Conservation (phyloP, 169 alveolate species). For the Eimeria sp. region DNA sequence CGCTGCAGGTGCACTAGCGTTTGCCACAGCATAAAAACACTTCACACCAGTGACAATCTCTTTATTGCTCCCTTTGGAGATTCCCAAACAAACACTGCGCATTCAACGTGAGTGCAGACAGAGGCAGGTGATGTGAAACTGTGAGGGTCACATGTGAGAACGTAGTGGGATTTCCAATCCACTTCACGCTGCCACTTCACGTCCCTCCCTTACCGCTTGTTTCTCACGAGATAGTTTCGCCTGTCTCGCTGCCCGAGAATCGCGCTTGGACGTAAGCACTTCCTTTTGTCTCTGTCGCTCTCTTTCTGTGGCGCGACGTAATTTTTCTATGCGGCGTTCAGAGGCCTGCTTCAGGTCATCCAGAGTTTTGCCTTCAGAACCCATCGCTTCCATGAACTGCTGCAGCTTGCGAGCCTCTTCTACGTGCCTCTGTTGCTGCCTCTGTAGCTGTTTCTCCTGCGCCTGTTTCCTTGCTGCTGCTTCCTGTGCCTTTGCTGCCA, state of each 20-base stretch:
- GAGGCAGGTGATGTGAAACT: neutral
- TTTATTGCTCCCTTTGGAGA: neutral
- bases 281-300: constrained; percentile 64
- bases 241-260: constrained; percentile 37
- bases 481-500: constrained; percentile 13
- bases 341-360: constrained; percentile 65
- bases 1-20: neutral
- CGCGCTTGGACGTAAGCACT: constrained; percentile 53
- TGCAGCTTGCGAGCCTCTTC: constrained; percentile 73
- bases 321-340: constrained; percentile 47
- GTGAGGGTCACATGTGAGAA: neutral
- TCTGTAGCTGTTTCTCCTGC: constrained; percentile 4
- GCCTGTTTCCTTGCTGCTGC: constrained; percentile 47
- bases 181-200: neutral
- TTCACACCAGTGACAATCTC: neutral
- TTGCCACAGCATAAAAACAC: neutral
- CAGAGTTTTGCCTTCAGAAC: constrained; percentile 71
- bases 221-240: constrained; percentile 30
- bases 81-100: neutral
- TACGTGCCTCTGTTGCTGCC: constrained; percentile 35
- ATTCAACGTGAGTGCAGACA: neutral
- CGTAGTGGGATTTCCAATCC: neutral
- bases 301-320: constrained; percentile 63
- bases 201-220: constrained; percentile 2
- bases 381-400: constrained; percentile 66